Evolutionary conservation across 306 rosid genomes (phyloP), one percentile per base, ranked within the genome.

Genomic region (Sicyos edulis): DNA sequence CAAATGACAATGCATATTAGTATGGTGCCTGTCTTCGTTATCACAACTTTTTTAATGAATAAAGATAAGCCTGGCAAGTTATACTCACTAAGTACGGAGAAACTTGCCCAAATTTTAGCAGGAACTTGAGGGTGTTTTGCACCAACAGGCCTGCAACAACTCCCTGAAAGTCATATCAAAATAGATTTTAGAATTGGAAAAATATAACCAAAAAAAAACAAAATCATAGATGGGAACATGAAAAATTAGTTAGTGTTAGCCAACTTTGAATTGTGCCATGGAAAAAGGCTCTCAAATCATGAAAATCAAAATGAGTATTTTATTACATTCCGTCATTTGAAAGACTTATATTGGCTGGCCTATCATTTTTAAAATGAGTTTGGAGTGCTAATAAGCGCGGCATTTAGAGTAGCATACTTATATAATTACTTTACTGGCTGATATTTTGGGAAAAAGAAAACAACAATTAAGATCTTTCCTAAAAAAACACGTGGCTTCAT

Each of bases 81-180:
- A 24, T 14, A 78, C 84, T 80, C 78, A 90, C 97, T 92, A 93
- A 77, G 88, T 93, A 93, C 0, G 92, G 91, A 70, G 99, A 87
- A 76, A 91, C 99, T 19, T 80, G 81, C 74, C 96, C 97, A 64
- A 93, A 93, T 55, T 87, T 85, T 79, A 93, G 87, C 85, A 93
- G 82, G 78, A 82, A 87, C 75, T 93, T 93, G 57, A 93, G 95
- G 32, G 97, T 86, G 83, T 93, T 93, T 77, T 93, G 99, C 75
- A 93, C 87, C 75, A 93, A 89, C 72, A 93, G 96, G 73, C 97
- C 99, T 47, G 97, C 99, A 81, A 93, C 83, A 80, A 93, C 99
- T 75, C 99, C 99, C 97, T 93, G 78, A 34, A 73, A 74, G 80
- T 32, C 55, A 21, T 19, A 10, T 65, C 12, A 78, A 79, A 78